Conservation (phyloP, 2,329 filamentous ascomycete species). For the Immersiporthe knoxdaviesiana region DNA sequence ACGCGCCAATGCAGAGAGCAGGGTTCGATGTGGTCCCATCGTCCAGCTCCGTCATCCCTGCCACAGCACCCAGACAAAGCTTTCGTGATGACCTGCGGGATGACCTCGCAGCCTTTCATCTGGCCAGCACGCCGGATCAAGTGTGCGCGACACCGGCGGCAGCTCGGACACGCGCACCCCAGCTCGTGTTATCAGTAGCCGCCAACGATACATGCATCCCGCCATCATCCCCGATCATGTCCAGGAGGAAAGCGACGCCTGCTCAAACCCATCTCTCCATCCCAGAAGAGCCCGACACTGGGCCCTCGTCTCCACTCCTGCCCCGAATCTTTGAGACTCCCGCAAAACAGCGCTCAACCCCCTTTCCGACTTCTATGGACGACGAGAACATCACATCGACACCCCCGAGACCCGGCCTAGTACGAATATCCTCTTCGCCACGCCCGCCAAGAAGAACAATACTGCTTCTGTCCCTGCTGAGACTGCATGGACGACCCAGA, state of each 20-base stretch:
- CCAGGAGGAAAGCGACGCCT: slow-evolving; percentile 24
- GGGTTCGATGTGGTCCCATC: slow-evolving; percentile 28
- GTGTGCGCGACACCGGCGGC: slow-evolving; percentile 35
- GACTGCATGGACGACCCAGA: background rate
- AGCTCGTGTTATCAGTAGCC: background rate
- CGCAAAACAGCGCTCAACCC: slow-evolving; percentile 20
- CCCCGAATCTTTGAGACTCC: slow-evolving; percentile 29
- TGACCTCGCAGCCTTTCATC: slow-evolving; percentile 27
- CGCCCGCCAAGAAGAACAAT: slow-evolving; percentile 22
- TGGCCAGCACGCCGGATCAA: slow-evolving; percentile 32
- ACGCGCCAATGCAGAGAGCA: slow-evolving; percentile 17
- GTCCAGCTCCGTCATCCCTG: slow-evolving; percentile 36
- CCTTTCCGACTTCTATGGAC: slow-evolving; percentile 9
- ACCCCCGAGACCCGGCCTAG: slow-evolving; percentile 20
- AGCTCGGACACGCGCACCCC: slow-evolving; percentile 20
- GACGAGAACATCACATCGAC: slow-evolving; percentile 24
- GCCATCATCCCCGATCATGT: slow-evolving; percentile 31
- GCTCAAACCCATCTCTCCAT: slow-evolving; percentile 1
- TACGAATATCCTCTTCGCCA: slow-evolving; percentile 21
- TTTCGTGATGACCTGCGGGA: slow-evolving; percentile 19
- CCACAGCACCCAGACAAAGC: slow-evolving; percentile 32
- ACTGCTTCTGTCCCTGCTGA: slow-evolving; percentile 11
- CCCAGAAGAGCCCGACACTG: slow-evolving; percentile 13
- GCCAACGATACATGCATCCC: slow-evolving; percentile 23
- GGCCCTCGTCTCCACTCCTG: slow-evolving; percentile 25